Conservation (phyloP, 371 early-diverging fungal species). For the Mucor circinelloides region DNA sequence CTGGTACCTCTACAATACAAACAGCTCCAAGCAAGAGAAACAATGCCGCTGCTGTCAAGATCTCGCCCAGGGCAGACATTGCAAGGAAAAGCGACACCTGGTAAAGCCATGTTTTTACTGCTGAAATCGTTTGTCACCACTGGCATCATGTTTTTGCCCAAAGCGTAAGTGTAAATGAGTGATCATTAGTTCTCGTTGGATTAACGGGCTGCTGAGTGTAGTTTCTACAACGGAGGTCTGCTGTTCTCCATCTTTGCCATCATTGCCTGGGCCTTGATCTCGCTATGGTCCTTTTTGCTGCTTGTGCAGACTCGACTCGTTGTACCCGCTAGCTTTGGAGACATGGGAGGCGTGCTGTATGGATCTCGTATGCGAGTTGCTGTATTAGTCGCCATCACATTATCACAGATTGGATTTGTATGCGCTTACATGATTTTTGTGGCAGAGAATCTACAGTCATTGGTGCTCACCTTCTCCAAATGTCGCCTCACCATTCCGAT, state of each 20-base stretch:
- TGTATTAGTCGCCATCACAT: conserved; percentile 77
- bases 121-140: conserved; percentile 90
- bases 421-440: conserved; percentile 90
- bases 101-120: conserved; percentile 82
- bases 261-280: conserved; percentile 58
- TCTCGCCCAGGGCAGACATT: conserved; percentile 50
- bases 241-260: conserved; percentile 60
- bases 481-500: conserved; percentile 55
- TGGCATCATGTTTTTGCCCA: conserved; percentile 84
- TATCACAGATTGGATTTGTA: conserved; percentile 87
- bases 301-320: conserved; percentile 63
- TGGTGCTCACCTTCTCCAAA: conserved; percentile 65
- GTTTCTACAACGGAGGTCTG: conserved; percentile 73
- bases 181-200: background rate
- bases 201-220: conserved; percentile 25
- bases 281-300: conserved; percentile 63
- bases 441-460: conserved; percentile 77
- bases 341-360: conserved; percentile 74
- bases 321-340: conserved; percentile 68
- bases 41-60: conserved; percentile 60
- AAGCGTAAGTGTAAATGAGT: conserved; percentile 49
- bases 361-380: conserved; percentile 71
- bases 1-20: conserved; percentile 36
- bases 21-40: conserved; percentile 46
- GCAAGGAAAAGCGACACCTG: conserved; percentile 74